phyloP scores from a whole-genome alignment of 352 stramenopile species.

The Detonula confervacea region DNA sequence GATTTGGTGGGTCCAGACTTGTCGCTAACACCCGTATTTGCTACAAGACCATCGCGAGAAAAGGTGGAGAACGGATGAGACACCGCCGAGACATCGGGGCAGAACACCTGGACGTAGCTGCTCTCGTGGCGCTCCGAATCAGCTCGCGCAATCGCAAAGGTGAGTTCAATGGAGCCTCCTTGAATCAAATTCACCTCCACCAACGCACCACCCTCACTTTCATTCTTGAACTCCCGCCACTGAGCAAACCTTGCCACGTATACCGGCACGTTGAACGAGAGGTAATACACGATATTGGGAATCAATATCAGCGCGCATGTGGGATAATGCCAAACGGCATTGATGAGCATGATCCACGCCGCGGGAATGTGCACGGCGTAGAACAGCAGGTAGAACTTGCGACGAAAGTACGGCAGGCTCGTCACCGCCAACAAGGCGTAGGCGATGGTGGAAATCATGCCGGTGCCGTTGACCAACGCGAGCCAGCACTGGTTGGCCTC shows the following conservation, averaged over 20 bases:
- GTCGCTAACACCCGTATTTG: too few relatives aligned
- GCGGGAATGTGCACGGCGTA: conserved; percentile 37
- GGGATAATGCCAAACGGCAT: conserved; percentile 31
- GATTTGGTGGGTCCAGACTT: too few relatives aligned
- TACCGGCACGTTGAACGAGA: conserved; percentile 24
- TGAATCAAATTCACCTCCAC: not conserved
- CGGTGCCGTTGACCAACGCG: conserved; percentile 23
- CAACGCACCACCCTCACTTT: not conserved
- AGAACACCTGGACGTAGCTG: not conserved
- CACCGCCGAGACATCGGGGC: not conserved
- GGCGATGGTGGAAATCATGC: conserved; percentile 20
- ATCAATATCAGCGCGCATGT: conserved; percentile 23
- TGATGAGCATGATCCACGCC: conserved; percentile 40
- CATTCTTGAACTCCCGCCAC: not conserved
- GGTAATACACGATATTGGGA: conserved; percentile 46
- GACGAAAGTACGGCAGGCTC: conserved; percentile 28
- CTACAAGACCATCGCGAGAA: not conserved
- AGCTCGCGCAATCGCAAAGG: not conserved
- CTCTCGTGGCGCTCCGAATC: not conserved
- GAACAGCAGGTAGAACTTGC: conserved; percentile 40
- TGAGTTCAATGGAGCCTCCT: conserved; percentile 7
- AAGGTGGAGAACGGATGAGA: conserved; percentile 1
- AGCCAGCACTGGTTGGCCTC: conserved; percentile 8
- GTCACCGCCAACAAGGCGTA: not conserved
- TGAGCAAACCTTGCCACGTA: not conserved